phyloP scores from a whole-genome alignment of 495 filamentous ascomycete species.

The Neurospora sp. region DNA sequence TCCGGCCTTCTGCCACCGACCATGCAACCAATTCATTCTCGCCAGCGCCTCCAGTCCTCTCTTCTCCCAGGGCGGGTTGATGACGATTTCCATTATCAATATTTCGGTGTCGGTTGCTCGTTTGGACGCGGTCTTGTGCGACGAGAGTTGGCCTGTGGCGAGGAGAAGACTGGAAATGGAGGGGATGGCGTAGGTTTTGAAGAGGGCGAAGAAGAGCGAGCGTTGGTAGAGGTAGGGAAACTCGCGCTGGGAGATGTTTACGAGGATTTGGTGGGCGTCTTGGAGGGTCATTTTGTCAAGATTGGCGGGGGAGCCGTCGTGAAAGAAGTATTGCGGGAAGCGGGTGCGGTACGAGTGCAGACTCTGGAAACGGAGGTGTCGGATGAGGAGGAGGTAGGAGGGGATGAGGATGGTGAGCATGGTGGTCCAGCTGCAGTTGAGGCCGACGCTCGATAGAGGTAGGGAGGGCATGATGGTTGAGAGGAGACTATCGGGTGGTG shows the following conservation, averaged over 20 bases:
- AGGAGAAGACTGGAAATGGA: conserved; percentile 41
- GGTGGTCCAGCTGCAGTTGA: not conserved
- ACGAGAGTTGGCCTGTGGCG: conserved; percentile 45
- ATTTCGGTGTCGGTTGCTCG: conserved; percentile 50
- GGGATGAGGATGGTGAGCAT: not conserved
- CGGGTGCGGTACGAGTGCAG: not conserved
- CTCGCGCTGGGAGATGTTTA: conserved; percentile 34
- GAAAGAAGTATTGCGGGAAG: not conserved
- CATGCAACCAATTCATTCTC: conserved; percentile 41
- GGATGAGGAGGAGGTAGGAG: not conserved
- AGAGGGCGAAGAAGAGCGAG: conserved; percentile 50
- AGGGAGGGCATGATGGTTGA: not conserved
- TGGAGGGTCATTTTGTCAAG: conserved; percentile 46
- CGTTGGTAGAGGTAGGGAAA: conserved; percentile 46
- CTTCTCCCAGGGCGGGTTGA: conserved; percentile 20
- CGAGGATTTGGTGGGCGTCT: conserved; percentile 42
- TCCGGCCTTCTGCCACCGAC: conserved; percentile 23
- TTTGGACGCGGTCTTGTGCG: conserved; percentile 38
- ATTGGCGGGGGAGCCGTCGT: not conserved
- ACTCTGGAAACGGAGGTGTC: not conserved
- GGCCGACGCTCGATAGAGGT: not conserved
- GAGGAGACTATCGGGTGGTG: not conserved
- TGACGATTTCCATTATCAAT: conserved; percentile 45
- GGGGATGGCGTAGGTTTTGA: conserved; percentile 56
- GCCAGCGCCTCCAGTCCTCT: conserved; percentile 26